Evolutionary conservation across 2,329 filamentous ascomycete species (phyloP).

Genomic region (Botrytis squamosa): DNA sequence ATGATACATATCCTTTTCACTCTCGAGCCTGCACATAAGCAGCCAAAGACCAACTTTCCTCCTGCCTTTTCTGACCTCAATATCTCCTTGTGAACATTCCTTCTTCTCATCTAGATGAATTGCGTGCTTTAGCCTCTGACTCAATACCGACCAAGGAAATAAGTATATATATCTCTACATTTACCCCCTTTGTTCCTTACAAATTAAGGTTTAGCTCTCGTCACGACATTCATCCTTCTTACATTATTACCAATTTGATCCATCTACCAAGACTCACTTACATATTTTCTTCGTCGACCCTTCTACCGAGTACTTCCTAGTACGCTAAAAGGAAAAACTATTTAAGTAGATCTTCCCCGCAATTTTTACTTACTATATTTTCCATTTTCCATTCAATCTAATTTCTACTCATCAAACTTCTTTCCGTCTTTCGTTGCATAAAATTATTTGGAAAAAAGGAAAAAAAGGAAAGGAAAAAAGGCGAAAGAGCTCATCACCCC

Average conservation of each 20-base stretch:
- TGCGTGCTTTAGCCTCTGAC: slow-evolving; percentile 7
- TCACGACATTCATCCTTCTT: background rate
- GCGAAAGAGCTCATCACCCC: background rate
- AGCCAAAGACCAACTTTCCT: background rate
- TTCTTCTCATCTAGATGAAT: background rate
- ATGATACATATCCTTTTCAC: background rate
- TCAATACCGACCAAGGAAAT: background rate
- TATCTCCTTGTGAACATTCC: background rate
- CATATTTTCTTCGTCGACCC: background rate
- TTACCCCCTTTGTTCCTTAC: slow-evolving; percentile 2
- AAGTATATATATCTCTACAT: background rate
- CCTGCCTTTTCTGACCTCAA: background rate
- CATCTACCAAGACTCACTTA: slow-evolving; percentile 8
- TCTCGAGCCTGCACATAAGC: background rate
- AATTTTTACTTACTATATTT: background rate
- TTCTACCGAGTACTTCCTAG: background rate
- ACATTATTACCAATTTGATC: slow-evolving; percentile 15
- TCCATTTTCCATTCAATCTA: background rate
- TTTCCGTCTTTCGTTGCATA: background rate
- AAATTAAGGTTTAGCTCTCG: slow-evolving; percentile 4
- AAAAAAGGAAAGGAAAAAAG: background rate
- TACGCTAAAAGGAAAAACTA: background rate
- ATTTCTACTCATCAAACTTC: background rate
- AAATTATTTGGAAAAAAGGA: background rate
- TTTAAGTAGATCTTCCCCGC: background rate